Evolutionary conservation across 2,329 filamentous ascomycete species (phyloP).

Genomic region (Parastagonospora nodorum): DNA sequence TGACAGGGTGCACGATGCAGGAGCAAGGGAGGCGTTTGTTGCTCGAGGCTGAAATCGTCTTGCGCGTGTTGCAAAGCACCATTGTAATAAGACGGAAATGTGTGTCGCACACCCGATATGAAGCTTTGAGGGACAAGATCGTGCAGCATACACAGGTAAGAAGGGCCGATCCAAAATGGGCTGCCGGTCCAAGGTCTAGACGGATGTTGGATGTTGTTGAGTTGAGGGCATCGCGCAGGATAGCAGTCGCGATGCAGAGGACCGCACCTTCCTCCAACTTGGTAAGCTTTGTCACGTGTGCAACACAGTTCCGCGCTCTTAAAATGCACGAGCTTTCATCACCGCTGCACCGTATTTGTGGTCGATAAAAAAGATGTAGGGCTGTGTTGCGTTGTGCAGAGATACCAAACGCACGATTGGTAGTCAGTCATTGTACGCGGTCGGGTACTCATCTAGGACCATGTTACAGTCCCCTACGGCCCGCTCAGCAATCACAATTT

Average conservation of each 20-base stretch:
- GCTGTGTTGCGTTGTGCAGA: constrained; percentile 1
- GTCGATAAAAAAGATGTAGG: not conserved
- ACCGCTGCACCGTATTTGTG: not conserved
- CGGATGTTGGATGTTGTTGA: not conserved
- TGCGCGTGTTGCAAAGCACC: constrained; percentile 3
- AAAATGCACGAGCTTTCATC: not conserved
- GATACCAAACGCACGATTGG: constrained; percentile 9
- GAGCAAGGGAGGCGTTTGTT: constrained; percentile 11
- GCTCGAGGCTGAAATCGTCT: not conserved
- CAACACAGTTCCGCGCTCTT: not conserved
- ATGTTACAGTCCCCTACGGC: constrained; percentile 9
- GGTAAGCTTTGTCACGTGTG: constrained; percentile 5
- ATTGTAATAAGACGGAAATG: constrained; percentile 8
- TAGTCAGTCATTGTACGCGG: not conserved
- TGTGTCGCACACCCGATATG: not conserved
- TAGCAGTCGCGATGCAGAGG: not conserved
- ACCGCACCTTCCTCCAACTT: not conserved
- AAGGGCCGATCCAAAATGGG: not conserved
- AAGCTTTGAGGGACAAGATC: not conserved
- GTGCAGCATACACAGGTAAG: not conserved
- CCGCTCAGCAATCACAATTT: constrained; percentile 10
- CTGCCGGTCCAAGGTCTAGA: not conserved
- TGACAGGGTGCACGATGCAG: constrained; percentile 12
- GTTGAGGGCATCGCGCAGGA: not conserved
- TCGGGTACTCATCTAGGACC: constrained; percentile 3